phyloP scores from a whole-genome alignment of 129 eudicot species.

The Rutidosis leptorrhynchoides region DNA sequence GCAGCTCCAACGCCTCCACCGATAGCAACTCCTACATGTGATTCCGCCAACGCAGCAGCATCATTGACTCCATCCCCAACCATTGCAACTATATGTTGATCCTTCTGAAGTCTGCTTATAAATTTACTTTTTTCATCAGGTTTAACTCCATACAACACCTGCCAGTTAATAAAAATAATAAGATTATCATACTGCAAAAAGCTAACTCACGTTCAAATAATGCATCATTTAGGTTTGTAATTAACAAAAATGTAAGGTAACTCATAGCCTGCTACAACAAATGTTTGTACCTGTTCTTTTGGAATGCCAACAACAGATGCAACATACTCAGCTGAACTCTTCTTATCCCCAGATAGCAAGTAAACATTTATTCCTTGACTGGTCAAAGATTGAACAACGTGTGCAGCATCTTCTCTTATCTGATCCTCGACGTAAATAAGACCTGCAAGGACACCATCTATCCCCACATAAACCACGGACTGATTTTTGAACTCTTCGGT shows the following conservation, averaged over 20 bases:
- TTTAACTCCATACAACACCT: conserved; percentile 86
- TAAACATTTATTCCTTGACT: conserved; percentile 68
- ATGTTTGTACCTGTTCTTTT: conserved; percentile 55
- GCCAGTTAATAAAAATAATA: conserved; percentile 20
- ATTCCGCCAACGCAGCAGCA: conserved; percentile 90
- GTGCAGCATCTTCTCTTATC: conserved; percentile 95
- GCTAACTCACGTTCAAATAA: neutral
- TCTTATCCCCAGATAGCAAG: conserved; percentile 93
- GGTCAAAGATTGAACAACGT: conserved; percentile 66
- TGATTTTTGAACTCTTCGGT: conserved; percentile 73
- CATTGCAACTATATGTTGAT: conserved; percentile 78
- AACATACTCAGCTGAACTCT: conserved; percentile 83
- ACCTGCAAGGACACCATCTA: conserved; percentile 79
- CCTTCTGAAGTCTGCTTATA: conserved; percentile 64
- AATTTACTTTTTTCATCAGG: conserved; percentile 82
- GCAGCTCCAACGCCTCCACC: conserved; percentile 99
- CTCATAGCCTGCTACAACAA: neutral
- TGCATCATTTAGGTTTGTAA: neutral
- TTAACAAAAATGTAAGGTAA: conserved; percentile 4
- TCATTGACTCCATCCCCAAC: conserved; percentile 99
- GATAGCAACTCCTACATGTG: conserved; percentile 94
- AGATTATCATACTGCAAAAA: neutral
- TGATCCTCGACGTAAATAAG: conserved; percentile 93
- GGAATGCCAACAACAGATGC: conserved; percentile 97
- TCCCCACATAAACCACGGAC: conserved; percentile 90